Conservation (phyloP, 129 eudicot species). For the Erigeron canadensis region DNA sequence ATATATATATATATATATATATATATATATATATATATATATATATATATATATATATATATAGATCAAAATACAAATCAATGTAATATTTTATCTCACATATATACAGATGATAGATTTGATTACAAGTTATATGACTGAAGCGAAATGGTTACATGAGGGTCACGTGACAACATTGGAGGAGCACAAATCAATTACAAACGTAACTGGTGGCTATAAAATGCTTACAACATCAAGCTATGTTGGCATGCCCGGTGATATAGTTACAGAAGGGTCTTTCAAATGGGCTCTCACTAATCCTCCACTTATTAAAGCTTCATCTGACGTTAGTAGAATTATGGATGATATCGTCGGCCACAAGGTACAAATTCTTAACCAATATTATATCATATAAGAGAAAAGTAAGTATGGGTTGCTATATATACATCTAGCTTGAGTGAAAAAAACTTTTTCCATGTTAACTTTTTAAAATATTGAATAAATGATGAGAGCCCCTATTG, state of each 20-base stretch:
- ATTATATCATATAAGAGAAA: no score
- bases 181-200: neutral
- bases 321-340: neutral
- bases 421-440: no score
- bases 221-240: neutral
- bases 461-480: no score
- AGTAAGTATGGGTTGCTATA: no score
- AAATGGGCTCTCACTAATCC: neutral
- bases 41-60: no score
- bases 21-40: no score
- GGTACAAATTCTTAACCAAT: neutral
- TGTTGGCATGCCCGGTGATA: neutral
- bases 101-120: neutral
- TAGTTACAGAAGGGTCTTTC: neutral
- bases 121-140: neutral
- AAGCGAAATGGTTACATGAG: neutral
- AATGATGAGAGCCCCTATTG: no score
- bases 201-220: neutral
- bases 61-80: no score
- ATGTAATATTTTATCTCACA: no score
- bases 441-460: no score
- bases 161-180: neutral
- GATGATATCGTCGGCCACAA: neutral
- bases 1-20: no score
- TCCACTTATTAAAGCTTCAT: neutral